Conservation (phyloP, 192 early-diverging fungal genomes). For the Entrophospora sp. region DNA sequence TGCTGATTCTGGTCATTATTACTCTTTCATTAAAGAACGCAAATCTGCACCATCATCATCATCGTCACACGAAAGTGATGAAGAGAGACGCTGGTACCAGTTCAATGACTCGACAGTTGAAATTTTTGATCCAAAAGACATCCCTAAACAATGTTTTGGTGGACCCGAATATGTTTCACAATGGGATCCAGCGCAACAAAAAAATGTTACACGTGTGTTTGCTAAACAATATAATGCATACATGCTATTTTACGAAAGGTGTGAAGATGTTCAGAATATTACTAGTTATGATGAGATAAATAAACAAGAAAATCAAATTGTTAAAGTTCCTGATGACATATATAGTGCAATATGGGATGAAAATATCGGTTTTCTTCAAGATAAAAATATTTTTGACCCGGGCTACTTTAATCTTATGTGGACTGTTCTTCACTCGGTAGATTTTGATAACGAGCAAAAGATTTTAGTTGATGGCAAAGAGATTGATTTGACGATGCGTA, state of each 20-base stretch:
- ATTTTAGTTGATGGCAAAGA: not conserved
- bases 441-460: not conserved
- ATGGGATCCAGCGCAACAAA: slow-evolving; percentile 29
- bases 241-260: slow-evolving; percentile 43
- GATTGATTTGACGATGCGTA: slow-evolving; percentile 21
- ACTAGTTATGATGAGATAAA: too few species aligned
- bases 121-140: slow-evolving; percentile 38
- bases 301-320: not conserved
- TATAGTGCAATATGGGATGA: slow-evolving; percentile 29
- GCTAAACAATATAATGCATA: slow-evolving; percentile 45
- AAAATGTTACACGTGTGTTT: slow-evolving; percentile 25
- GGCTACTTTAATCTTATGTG: slow-evolving; percentile 32
- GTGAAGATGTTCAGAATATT: not conserved
- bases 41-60: too few species aligned
- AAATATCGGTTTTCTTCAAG: slow-evolving; percentile 28
- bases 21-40: slow-evolving; percentile 43
- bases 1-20: slow-evolving; percentile 49
- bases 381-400: slow-evolving; percentile 32
- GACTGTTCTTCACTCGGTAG: slow-evolving; percentile 24
- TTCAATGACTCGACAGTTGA: slow-evolving; percentile 47
- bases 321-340: slow-evolving; percentile 24
- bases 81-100: slow-evolving; percentile 34
- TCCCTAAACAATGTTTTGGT: slow-evolving; percentile 36
- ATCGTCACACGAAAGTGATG: not conserved
- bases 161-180: slow-evolving; percentile 32